phyloP scores from a whole-genome alignment of 2,329 filamentous ascomycete species.

The Juglanconis sp. region DNA sequence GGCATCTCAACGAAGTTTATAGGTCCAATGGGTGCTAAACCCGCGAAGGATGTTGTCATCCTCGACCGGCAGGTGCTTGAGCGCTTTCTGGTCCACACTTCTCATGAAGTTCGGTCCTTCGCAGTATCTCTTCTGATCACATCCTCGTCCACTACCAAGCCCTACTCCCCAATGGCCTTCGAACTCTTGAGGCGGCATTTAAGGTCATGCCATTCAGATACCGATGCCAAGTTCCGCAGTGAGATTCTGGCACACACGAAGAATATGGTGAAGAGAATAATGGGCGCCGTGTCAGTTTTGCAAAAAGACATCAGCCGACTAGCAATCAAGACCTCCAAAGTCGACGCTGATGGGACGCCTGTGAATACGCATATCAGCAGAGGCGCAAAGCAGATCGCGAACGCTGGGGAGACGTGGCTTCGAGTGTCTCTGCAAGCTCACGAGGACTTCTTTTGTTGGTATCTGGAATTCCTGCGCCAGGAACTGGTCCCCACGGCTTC shows the following conservation, averaged over 20 bases:
- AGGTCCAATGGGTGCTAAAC: constrained; percentile 19
- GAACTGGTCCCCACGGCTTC: constrained; percentile 80
- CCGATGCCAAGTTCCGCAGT: constrained; percentile 81
- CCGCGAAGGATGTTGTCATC: constrained; percentile 24
- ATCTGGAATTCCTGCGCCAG: constrained; percentile 64
- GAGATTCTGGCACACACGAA: constrained; percentile 74
- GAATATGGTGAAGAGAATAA: constrained; percentile 72
- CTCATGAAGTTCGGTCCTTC: constrained; percentile 68
- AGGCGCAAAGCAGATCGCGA: constrained; percentile 13
- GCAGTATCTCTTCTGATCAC: constrained; percentile 77
- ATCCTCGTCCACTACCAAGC: constrained; percentile 70
- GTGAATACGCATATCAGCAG: constrained; percentile 10
- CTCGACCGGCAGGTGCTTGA: constrained; percentile 45
- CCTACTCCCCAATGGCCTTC: constrained; percentile 63
- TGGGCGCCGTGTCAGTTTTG: constrained; percentile 60
- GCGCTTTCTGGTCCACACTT: constrained; percentile 51
- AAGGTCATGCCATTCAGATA: constrained; percentile 72
- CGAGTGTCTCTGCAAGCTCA: constrained; percentile 46
- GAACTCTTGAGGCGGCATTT: constrained; percentile 63
- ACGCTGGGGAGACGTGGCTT: constrained; percentile 21
- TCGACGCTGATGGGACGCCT: neutral
- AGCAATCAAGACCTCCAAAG: constrained; percentile 17
- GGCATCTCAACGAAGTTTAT: constrained; percentile 18
- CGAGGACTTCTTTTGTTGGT: constrained; percentile 69
- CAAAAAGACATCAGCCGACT: constrained; percentile 40